Conservation (phyloP, 2,329 filamentous ascomycete species). For the Neonectria hederae region DNA sequence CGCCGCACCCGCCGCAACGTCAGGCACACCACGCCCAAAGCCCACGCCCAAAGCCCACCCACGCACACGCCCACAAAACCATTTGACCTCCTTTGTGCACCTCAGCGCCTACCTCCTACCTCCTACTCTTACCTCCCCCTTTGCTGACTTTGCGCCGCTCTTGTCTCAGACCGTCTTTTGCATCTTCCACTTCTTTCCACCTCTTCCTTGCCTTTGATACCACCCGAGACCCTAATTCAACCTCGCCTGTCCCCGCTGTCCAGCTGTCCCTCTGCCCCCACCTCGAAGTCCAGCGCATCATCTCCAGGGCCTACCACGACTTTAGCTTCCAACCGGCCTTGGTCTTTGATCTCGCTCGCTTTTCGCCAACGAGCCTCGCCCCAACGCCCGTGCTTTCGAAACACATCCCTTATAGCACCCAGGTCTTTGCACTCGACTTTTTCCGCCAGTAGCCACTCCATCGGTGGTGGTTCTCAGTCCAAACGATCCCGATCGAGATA, state of each 20-base stretch:
- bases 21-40: conserved; percentile 16
- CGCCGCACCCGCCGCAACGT: conserved; percentile 33
- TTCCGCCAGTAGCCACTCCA: neutral
- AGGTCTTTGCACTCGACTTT: neutral
- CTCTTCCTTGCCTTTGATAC: conserved; percentile 14
- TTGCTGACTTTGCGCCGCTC: conserved; percentile 17
- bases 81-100: conserved; percentile 9
- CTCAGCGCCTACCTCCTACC: conserved; percentile 1
- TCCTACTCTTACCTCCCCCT: neutral
- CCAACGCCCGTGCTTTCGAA: neutral
- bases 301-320: conserved; percentile 12
- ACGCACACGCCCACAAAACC: conserved; percentile 14
- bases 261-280: conserved; percentile 18
- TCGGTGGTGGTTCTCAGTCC: neutral
- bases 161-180: conserved; percentile 10
- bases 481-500: conserved; percentile 7
- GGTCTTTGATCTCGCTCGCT: neutral
- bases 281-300: conserved; percentile 17
- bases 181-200: conserved; percentile 1
- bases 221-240: conserved; percentile 22
- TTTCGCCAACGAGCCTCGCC: neutral
- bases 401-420: neutral
- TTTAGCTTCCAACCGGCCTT: conserved; percentile 10
- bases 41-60: conserved; percentile 6
- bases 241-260: conserved; percentile 1